A percentile compares a stretch with the other conserved stretches of the same genome.
These are phyloP conservation scores for Tylopilus sp. DNA, from an alignment of 1,284 basidiomycete species.

Conservation along the genomic window DNA sequence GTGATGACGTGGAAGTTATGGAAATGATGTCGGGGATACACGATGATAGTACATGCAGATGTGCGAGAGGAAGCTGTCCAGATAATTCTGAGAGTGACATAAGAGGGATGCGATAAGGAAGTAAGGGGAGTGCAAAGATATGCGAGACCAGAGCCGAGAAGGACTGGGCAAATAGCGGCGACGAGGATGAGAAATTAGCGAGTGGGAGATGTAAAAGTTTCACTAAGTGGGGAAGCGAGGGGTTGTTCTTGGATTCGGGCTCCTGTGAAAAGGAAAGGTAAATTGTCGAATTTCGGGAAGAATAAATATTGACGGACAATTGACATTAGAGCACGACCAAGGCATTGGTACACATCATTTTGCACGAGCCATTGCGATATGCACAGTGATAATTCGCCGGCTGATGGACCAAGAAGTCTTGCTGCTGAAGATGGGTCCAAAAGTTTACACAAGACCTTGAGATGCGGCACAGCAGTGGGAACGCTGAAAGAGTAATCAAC, in stretches of 20 bases:
- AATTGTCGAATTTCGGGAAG: neutral
- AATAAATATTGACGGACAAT: conserved; percentile 25
- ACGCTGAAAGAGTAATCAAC: conserved; percentile 27
- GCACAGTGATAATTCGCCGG: conserved; percentile 10
- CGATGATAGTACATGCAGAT: conserved; percentile 32
- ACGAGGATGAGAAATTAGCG: conserved; percentile 26
- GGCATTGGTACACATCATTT: conserved; percentile 17
- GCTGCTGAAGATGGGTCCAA: conserved; percentile 14
- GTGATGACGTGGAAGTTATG: conserved; percentile 30
- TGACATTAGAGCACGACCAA: conserved; percentile 16
- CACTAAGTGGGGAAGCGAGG: conserved; percentile 31
- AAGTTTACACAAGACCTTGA: conserved; percentile 30
- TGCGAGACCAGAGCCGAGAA: conserved; percentile 41
- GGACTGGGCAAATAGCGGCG: conserved; percentile 32
- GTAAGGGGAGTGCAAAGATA: conserved; percentile 60
- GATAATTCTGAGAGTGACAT: conserved; percentile 45
- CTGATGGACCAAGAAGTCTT: conserved; percentile 10
- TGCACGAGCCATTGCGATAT: conserved; percentile 19
- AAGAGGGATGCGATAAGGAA: conserved; percentile 67
- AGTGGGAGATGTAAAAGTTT: conserved; percentile 31
- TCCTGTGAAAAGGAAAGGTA: conserved; percentile 13
- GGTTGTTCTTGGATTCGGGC: conserved; percentile 27
- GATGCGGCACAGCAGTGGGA: conserved; percentile 21
- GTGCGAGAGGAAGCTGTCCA: conserved; percentile 43
- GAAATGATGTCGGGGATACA: conserved; percentile 25